Evolutionary conservation across 2,329 filamentous ascomycete species (phyloP), one percentile per base, ranked within the genome.

Genomic region (Aspergillus fischeri): DNA sequence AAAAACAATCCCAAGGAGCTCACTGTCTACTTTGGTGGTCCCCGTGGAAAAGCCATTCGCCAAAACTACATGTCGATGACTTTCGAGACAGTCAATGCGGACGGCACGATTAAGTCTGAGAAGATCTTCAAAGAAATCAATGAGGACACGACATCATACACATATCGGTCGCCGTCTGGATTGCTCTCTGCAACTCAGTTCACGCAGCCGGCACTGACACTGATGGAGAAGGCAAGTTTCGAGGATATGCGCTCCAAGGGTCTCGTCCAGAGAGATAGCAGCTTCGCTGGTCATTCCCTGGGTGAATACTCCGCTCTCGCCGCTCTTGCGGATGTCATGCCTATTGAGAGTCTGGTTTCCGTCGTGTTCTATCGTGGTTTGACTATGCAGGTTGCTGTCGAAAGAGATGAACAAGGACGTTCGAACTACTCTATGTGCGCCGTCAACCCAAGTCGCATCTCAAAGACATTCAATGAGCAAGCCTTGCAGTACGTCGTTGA

Each of bases 1-100:
- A 95, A 92, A 83, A 99, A 97, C 82, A 99, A 99, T 78, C 94
- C 94, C 63, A 97, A 97, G 82, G 94, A 97, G 79, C 87, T 99
- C 55, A 99, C 95, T 4, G 91, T 99, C 63, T 90, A 99, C 81
- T 99, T 99, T 71, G 94, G 95, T 79, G 94, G 94, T 51, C 92
- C 94, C 60, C 90, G 91, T 58, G 94, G 94, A 72, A 99, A 97
- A 80, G 92, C 91, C 52, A 99, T 99, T 67, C 91, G 94, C 62
- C 89, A 96, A 72, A 99, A 99, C 78, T 99, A 99, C 82, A 97
- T 97, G 89, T 88, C 93, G 59, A 99, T 99, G 94, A 97, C 93
- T 50, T 99, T 97, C 77, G 94, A 99, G 81, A 95, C 93, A n/a
- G 92, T 99, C 53, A 89, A 89, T 58, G 80, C 90, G 1, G 94